Evolutionary conservation across 495 filamentous ascomycete species (phyloP).

Genomic region (Jackrogersella multiformis): DNA sequence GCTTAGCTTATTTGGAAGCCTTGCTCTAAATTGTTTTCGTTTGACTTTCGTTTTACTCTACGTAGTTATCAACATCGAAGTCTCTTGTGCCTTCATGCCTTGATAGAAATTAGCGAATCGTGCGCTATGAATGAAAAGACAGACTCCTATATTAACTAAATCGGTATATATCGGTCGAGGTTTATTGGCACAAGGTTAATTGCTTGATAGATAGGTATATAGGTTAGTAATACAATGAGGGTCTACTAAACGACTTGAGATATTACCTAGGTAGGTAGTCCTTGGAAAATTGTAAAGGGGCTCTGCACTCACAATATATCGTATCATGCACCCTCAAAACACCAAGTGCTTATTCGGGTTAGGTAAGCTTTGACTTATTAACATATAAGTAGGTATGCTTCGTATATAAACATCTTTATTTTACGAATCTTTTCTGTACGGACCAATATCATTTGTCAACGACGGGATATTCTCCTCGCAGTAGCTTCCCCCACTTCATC

Average conservation of each 20-base stretch:
- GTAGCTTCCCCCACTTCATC: conserved; percentile 34
- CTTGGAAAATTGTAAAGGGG: background rate
- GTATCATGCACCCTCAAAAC: background rate
- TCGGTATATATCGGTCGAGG: too few relatives aligned
- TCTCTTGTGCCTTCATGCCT: too few relatives aligned
- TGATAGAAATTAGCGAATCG: too few relatives aligned
- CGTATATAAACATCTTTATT: background rate
- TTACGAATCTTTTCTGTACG: background rate
- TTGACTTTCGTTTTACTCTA: background rate
- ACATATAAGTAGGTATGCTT: background rate
- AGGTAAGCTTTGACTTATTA: background rate
- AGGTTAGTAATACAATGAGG: background rate
- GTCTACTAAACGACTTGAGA: background rate
- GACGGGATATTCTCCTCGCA: conserved; percentile 1
- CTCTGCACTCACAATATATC: background rate
- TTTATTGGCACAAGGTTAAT: too few relatives aligned
- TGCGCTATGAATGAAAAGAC: too few relatives aligned
- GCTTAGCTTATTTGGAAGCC: background rate
- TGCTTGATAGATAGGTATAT: too few relatives aligned
- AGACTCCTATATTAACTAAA: too few relatives aligned
- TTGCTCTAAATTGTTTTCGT: background rate
- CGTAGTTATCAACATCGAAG: too few relatives aligned
- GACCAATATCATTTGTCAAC: conserved; percentile 6
- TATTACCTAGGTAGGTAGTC: too few relatives aligned
- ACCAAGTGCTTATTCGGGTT: background rate